Evolutionary conservation across 2,329 filamentous ascomycete species (phyloP).

Genomic region (Rutstroemia sp.): DNA sequence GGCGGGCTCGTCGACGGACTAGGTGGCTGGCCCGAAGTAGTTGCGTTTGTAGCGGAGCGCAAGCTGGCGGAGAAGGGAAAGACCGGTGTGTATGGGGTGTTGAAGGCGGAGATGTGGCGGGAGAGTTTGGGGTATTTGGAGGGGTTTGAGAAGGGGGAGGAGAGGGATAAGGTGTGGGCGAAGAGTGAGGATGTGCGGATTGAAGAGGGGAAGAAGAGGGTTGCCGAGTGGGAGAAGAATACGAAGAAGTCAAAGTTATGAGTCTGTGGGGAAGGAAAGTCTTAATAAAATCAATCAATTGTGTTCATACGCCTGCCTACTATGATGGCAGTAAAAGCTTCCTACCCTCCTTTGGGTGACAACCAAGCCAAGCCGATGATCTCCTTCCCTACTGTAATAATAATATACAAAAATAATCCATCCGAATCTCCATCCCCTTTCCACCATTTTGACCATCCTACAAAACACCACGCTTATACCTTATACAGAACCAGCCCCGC

Average conservation of each 20-base stretch:
- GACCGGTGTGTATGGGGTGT: conserved; percentile 58
- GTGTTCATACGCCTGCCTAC: conserved; percentile 1
- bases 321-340: neutral
- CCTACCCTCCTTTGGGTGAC: neutral
- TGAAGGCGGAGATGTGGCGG: conserved; percentile 72
- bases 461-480: conserved; percentile 5
- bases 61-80: conserved; percentile 54
- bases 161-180: conserved; percentile 37
- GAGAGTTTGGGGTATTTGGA: conserved; percentile 54
- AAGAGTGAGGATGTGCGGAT: conserved; percentile 29
- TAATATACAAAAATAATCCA: conserved; percentile 9
- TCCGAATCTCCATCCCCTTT: neutral
- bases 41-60: conserved; percentile 52
- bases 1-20: conserved; percentile 62
- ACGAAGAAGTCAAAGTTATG: conserved; percentile 22
- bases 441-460: neutral
- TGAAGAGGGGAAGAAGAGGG: conserved; percentile 15
- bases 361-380: neutral
- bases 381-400: conserved; percentile 3
- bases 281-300: neutral
- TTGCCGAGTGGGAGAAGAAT: conserved; percentile 25
- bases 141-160: conserved; percentile 42
- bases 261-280: neutral
- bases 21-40: conserved; percentile 55
- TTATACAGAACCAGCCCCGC: conserved; percentile 11